These are phyloP conservation scores for Daldinia childiae DNA, from an alignment of 495 filamentous ascomycete species.

Conservation along the genomic window DNA sequence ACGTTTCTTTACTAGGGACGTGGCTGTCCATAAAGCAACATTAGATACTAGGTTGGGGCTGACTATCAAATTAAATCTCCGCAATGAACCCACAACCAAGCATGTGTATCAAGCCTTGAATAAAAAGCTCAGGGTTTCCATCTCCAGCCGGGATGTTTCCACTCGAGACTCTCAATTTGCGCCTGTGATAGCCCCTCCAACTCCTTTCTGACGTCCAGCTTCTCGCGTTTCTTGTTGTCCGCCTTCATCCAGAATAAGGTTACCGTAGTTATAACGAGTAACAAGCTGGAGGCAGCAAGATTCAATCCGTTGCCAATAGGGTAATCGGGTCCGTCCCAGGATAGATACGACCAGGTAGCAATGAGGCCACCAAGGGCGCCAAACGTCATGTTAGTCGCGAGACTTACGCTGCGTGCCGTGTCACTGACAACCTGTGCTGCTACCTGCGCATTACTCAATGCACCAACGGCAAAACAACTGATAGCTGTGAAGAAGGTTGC, in stretches of 20 bases:
- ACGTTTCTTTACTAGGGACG: neutral
- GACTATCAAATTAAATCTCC: neutral
- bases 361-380: slow-evolving; percentile 78
- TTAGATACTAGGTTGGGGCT: neutral
- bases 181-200: slow-evolving; percentile 63
- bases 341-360: slow-evolving; percentile 74
- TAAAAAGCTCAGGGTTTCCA: slow-evolving; percentile 60
- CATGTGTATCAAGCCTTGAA: neutral
- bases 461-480: slow-evolving; percentile 73
- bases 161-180: slow-evolving; percentile 74
- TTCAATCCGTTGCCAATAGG: slow-evolving; percentile 79
- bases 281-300: slow-evolving; percentile 66
- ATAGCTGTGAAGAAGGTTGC: slow-evolving; percentile 74
- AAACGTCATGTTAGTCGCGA: slow-evolving; percentile 74
- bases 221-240: slow-evolving; percentile 69
- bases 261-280: slow-evolving; percentile 57
- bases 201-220: slow-evolving; percentile 62
- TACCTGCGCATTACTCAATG: slow-evolving; percentile 71
- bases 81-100: neutral
- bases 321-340: slow-evolving; percentile 72
- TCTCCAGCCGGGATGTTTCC: slow-evolving; percentile 75
- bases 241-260: slow-evolving; percentile 69
- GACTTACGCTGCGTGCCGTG: slow-evolving; percentile 71
- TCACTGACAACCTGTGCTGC: slow-evolving; percentile 77
- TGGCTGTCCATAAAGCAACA: neutral